Evolutionary conservation across 345 rosid genomes (phyloP), one percentile per base, ranked within the genome.

Genomic region (Brassica nigra): DNA sequence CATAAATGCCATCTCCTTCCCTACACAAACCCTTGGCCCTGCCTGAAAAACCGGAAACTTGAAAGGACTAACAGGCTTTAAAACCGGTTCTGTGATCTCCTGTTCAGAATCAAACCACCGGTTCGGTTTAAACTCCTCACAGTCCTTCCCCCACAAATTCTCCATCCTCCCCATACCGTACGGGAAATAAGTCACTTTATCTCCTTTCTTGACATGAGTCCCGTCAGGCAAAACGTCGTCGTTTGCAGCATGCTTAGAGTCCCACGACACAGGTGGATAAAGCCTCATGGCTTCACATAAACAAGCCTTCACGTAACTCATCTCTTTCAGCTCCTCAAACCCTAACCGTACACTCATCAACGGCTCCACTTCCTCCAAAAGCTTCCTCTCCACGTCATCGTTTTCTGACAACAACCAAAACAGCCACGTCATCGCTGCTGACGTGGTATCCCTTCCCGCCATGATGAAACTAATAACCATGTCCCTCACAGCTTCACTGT

Each of bases 91-190:
- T 30, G 16, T 10, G 57, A 16, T 71, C 9, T 18, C 78, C 52
- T 68, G n/a, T 33, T 73, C 73, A 66, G 59, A 55, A 5, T 78
- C 78, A 39, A 89, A 78, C 90, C 91, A 89, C n/a, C 93, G 83
- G 58, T 85, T 82, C 10, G 96, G 93, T 80, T 84, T 84, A 34
- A 92, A 92, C 61, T 89, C 89, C n/a, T 80, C 61, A 61, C 83
- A 78, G 80, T 92, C 88, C 8, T 82, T 49, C 0, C 95, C 95
- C 97, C 95, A 92, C 18, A 92, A 54, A 7, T 14, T 77, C 78
- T 85, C 83, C 93, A 90, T 89, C 71, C 95, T 88, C 44, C 92
- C 97, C 95, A 92, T 89, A 11, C 91, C 88, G 16, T 90, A 88
- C 0, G 89, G 85, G 11, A 84, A 84, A 42, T 88, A 89, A 6